Percentiles rank a stretch among this genome's conserved stretches.
phyloP scores from a whole-genome alignment of 2,329 filamentous ascomycete genomes.

The Xenoacremonium recifei region DNA sequence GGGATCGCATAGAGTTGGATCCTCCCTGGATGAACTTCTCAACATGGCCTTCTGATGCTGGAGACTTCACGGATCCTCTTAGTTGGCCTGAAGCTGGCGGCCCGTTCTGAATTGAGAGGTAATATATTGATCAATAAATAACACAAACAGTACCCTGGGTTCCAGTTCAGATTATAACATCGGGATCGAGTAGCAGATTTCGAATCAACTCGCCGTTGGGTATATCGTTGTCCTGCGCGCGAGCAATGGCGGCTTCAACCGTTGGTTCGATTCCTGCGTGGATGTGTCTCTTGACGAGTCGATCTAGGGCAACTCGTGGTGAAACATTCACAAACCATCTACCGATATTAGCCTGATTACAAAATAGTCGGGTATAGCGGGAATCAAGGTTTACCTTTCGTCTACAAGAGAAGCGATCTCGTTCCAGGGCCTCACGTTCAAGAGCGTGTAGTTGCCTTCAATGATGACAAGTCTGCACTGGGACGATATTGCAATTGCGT shows the following conservation, averaged over 20 bases:
- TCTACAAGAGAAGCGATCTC: slow-evolving; percentile 43
- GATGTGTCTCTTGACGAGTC: slow-evolving; percentile 25
- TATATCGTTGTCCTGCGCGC: slow-evolving; percentile 29
- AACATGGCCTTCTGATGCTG: slow-evolving; percentile 19
- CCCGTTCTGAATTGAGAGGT: slow-evolving; percentile 4
- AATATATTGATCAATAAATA: background rate
- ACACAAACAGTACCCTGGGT: no score
- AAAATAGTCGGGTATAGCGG: no score
- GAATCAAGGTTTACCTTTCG: slow-evolving; percentile 31
- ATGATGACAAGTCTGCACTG: slow-evolving; percentile 48
- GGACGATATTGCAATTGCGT: slow-evolving; percentile 25
- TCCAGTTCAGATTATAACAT: slow-evolving; percentile 23
- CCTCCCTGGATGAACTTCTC: slow-evolving; percentile 23
- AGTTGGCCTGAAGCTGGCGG: slow-evolving; percentile 17
- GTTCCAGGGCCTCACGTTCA: slow-evolving; percentile 45
- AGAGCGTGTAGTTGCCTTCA: slow-evolving; percentile 49
- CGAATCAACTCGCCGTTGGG: slow-evolving; percentile 27
- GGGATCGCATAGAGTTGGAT: slow-evolving; percentile 16
- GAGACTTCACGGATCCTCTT: slow-evolving; percentile 19
- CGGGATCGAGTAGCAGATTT: slow-evolving; percentile 20
- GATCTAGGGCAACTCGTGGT: slow-evolving; percentile 16
- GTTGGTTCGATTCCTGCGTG: slow-evolving; percentile 26
- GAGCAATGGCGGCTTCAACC: slow-evolving; percentile 17
- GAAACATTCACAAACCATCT: slow-evolving; percentile 30
- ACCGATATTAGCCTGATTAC: no score